Evolutionary conservation across 1,284 basidiomycete genomes (phyloP), one percentile per base, ranked within the genome.

Genomic region (Clitocybe nebularis): DNA sequence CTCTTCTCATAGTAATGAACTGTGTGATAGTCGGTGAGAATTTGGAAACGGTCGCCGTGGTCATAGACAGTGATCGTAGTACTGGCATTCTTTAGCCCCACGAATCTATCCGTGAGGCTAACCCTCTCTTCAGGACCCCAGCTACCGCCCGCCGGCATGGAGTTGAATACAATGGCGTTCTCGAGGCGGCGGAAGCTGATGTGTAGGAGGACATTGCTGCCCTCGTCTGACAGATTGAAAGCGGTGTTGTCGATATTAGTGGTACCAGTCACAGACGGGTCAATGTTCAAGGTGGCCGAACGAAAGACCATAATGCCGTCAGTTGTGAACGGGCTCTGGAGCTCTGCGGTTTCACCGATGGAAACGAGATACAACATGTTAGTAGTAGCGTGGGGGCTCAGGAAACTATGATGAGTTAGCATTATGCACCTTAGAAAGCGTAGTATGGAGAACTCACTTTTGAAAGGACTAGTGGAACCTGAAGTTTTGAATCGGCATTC

Each of bases 301-400:
- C 32, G 32, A 17, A 33, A 17, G 21, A 33, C 21, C 16, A 33
- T 33, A 20, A 33, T 33, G 21, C 32, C 32, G 32, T 33, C 32
- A 11, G 32, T 17, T 9, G 32, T 33, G 32, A 17, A 24, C n/a
- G n/a, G n/a, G n/a, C n/a, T n/a, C n/a, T n/a, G n/a, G n/a, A n/a
- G n/a, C n/a, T n/a, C n/a, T n/a, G n/a, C n/a, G n/a, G n/a, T n/a
- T n/a, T n/a, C n/a, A n/a, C n/a, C n/a, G n/a, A n/a, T n/a, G n/a
- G n/a, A n/a, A n/a, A n/a, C n/a, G n/a, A n/a, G n/a, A n/a, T n/a
- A n/a, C n/a, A n/a, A n/a, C n/a, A n/a, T n/a, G n/a, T n/a, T n/a
- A n/a, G n/a, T n/a, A n/a, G n/a, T n/a, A n/a, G n/a, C n/a, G n/a
- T n/a, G n/a, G n/a, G n/a, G n/a, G n/a, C n/a, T n/a, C n/a, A n/a